phyloP scores from a whole-genome alignment of 768 basidiomycete genomes.

The Tulasnella sp. region DNA sequence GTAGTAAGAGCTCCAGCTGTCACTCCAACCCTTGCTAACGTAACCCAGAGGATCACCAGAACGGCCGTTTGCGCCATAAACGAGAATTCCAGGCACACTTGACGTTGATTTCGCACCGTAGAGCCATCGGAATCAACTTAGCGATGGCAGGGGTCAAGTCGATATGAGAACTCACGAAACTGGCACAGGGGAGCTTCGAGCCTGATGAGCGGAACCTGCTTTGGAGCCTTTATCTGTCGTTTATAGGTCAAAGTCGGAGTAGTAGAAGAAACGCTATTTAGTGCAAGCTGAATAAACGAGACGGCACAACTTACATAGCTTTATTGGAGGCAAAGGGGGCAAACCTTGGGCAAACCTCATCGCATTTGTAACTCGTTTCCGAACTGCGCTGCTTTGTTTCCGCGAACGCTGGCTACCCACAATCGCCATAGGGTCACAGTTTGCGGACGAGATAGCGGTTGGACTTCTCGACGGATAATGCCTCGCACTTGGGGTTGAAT shows the following conservation, averaged over 20 bases:
- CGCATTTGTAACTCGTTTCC: neutral
- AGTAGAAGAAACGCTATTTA: no score
- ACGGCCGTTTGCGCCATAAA: neutral
- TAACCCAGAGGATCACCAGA: neutral
- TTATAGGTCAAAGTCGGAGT: neutral
- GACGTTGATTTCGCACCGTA: neutral
- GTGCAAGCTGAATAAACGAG: neutral
- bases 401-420: neutral
- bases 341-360: neutral
- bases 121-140: neutral
- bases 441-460: neutral
- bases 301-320: neutral
- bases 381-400: neutral
- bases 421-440: neutral
- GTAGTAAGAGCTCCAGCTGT: neutral
- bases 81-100: neutral
- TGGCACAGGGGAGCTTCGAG: neutral
- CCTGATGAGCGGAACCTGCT: neutral
- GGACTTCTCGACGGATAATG: neutral
- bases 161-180: neutral
- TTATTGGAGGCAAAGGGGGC: neutral
- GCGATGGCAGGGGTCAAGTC: neutral
- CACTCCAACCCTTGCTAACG: neutral
- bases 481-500: neutral
- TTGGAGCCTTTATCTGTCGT: neutral